Percentiles rank a stretch among this genome's conserved stretches.
phyloP scores from a whole-genome alignment of 805 yeast genomes.

The Candida nitratophila region DNA sequence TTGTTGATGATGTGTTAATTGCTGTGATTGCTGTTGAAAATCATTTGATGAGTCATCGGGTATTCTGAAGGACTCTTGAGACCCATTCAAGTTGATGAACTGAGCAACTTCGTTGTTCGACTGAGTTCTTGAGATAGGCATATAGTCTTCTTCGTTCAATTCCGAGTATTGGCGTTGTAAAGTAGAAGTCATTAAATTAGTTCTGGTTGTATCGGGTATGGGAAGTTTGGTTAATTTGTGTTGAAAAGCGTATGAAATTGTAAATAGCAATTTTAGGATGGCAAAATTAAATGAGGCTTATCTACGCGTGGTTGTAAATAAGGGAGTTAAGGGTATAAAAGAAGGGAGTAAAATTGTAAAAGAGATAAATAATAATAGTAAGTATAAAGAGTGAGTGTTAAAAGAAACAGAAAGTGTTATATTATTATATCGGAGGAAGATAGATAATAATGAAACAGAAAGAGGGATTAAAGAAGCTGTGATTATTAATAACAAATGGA shows the following conservation, averaged over 20 bases:
- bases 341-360: background rate
- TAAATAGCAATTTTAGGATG: background rate
- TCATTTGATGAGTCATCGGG: slow-evolving; percentile 1
- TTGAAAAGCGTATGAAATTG: background rate
- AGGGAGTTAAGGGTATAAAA: background rate
- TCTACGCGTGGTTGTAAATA: background rate
- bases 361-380: no score
- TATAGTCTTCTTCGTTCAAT: slow-evolving; percentile 24
- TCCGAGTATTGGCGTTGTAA: slow-evolving; percentile 25
- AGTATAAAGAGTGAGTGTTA: no score
- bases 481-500: no score
- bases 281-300: background rate
- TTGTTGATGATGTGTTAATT: background rate
- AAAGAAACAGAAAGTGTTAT: no score
- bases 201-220: background rate
- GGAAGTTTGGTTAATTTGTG: background rate
- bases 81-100: slow-evolving; percentile 17
- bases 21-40: background rate
- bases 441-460: no score
- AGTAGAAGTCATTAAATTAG: slow-evolving; percentile 20
- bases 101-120: slow-evolving; percentile 13
- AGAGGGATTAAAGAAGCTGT: no score
- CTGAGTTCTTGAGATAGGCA: slow-evolving; percentile 10
- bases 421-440: no score
- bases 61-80: slow-evolving; percentile 18